Evolutionary conservation across 2,329 filamentous ascomycete species (phyloP).

Genomic region (Didymellaceae sp.): DNA sequence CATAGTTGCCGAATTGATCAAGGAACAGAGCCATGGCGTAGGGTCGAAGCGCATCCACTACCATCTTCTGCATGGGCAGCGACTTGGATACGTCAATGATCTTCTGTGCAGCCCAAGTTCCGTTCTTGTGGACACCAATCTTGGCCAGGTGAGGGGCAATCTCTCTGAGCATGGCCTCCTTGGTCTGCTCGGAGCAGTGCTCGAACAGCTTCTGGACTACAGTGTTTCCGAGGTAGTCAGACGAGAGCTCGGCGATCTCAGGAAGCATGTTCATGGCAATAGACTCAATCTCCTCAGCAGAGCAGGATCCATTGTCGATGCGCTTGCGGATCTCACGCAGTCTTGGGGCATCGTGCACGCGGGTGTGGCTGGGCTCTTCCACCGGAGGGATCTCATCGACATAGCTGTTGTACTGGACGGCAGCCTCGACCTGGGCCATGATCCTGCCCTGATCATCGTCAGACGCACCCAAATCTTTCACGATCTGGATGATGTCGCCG

Average conservation of each 20-base stretch:
- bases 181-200: conserved; percentile 87
- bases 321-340: conserved; percentile 95
- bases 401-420: conserved; percentile 76
- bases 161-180: conserved; percentile 87
- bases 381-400: conserved; percentile 87
- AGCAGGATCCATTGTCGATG: conserved; percentile 92
- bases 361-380: conserved; percentile 84
- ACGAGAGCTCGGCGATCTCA: conserved; percentile 92
- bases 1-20: conserved; percentile 98
- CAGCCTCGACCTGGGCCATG: conserved; percentile 73
- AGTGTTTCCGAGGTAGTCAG: conserved; percentile 97
- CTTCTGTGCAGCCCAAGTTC: conserved; percentile 98
- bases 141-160: conserved; percentile 93
- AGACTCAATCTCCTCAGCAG: conserved; percentile 85
- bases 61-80: conserved; percentile 78
- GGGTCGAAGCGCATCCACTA: conserved; percentile 82
- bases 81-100: conserved; percentile 97
- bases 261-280: conserved; percentile 94
- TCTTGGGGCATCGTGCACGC: conserved; percentile 91
- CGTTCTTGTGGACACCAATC: conserved; percentile 98
- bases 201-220: conserved; percentile 99
- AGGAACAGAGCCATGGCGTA: conserved; percentile 92
- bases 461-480: conserved; percentile 84
- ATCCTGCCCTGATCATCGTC: conserved; percentile 80
- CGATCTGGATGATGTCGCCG: conserved; percentile 83